A percentile compares a stretch with the other conserved stretches of the same genome.
phyloP scores from a whole-genome alignment of 129 eudicot species.

The Helichrysum umbraculigerum region DNA sequence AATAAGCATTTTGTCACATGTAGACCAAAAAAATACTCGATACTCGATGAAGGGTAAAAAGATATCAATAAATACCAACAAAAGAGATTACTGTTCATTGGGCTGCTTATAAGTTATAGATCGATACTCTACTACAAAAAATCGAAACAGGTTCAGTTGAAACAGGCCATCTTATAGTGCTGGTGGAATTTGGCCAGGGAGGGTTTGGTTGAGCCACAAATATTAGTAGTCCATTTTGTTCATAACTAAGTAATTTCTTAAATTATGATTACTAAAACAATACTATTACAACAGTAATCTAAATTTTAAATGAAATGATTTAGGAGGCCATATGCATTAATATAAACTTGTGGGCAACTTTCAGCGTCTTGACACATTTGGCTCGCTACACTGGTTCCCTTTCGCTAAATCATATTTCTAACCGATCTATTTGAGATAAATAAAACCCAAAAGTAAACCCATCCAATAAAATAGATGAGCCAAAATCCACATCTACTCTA shows the following conservation, averaged over 20 bases:
- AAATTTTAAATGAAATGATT: too few relatives aligned
- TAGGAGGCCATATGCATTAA: too few relatives aligned
- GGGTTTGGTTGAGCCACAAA: neutral
- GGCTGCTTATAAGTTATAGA: neutral
- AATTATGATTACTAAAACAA: too few relatives aligned
- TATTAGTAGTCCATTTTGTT: neutral
- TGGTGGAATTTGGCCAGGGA: neutral
- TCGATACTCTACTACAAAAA: neutral
- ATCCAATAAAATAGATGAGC: neutral
- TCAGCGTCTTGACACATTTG: too few relatives aligned
- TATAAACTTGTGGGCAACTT: too few relatives aligned
- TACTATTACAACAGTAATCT: neutral
- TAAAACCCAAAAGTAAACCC: neutral
- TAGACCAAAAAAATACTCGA: neutral
- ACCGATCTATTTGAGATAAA: slow-evolving; percentile 5
- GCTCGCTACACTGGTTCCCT: neutral
- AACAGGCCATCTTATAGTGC: neutral
- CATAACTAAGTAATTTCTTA: too few relatives aligned
- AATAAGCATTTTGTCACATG: neutral
- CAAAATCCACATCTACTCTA: neutral
- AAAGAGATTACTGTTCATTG: neutral
- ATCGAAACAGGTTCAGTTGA: neutral
- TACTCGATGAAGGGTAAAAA: neutral
- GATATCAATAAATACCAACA: neutral
- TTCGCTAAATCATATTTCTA: neutral